Base-by-base conservation (phyloP, 2,329 filamentous ascomycete species). In the Graphium sp. region DNA sequence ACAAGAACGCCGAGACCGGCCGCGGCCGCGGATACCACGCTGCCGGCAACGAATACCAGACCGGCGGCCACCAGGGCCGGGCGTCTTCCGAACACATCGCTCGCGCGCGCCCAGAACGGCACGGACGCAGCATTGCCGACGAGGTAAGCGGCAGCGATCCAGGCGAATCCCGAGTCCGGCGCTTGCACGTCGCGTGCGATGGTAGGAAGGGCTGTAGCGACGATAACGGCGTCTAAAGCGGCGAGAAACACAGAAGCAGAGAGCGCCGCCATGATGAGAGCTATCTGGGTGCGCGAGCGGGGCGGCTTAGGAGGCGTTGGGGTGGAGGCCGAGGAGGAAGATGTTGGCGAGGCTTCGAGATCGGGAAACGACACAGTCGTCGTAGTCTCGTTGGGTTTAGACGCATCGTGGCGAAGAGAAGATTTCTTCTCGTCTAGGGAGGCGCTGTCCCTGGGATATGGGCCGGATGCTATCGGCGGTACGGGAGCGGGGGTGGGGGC, bases 131-230 rank as follows among this genome's bases (percentile, higher is more conserved):
- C 72, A 40, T 70, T 71, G 11, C 72, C 74, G 8, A 85, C 64
- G 4, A 83, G 56, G 46, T 78, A 85, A 0, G 78, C 69, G 17
- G 66, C 72, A 1, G 78, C 79, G 34, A 87, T 77, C 81, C 79
- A 85, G 10, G 73, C 71, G 49, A 83, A 85, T 6, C 74, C 75
- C 1, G 67, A 56, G 11, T 64, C 67, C 18, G 68, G 74, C 26
- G 65, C 43, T 21, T 82, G 62, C 17, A 75, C 56, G 3, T 48
- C 45, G 3, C 16, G 5, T 6, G 63, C 54, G 27, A 77, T 75
- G 7, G 65, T 65, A 1, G 72, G 72, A 6, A 75, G 56, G 1
- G 70, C 66, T 0, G 72, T 71, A 2, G 70, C 62, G 18, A 74
- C 55, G 38, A 73, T 72, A 11, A 67, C 72, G 4, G 61, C 43